Conservation (phyloP, 345 rosid species). For the Crucihimalaya himalaica region DNA sequence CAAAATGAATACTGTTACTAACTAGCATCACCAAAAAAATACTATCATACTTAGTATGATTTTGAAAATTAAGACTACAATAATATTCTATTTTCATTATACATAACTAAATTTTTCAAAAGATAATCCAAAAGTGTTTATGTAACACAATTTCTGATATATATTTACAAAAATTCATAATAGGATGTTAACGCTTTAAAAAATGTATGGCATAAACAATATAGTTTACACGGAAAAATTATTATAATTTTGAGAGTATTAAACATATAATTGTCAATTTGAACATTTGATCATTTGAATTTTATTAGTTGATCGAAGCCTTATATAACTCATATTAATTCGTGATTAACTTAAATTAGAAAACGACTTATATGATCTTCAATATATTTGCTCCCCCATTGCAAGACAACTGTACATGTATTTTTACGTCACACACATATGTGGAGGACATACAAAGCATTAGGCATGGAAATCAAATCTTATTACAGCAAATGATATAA, state of each 20-base stretch:
- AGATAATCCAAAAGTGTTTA: neutral
- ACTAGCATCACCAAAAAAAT: neutral
- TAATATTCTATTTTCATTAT: neutral
- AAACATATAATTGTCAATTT: neutral
- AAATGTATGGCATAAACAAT: neutral
- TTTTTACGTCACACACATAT: neutral
- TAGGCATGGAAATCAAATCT: constrained; percentile 8
- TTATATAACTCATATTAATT: constrained; percentile 13
- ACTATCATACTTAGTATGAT: neutral
- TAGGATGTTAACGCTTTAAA: neutral
- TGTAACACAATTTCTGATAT: neutral
- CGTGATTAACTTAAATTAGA: constrained; percentile 15
- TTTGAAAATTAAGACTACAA: neutral
- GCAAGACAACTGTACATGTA: constrained; percentile 26
- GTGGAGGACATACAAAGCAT: constrained; percentile 10
- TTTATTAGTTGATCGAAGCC: constrained; percentile 12
- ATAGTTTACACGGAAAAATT: neutral
- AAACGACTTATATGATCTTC: constrained; percentile 29
- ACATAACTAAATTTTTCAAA: neutral
- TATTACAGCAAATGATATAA: constrained; percentile 14
- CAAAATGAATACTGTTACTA: neutral
- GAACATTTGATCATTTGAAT: neutral
- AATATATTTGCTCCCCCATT: constrained; percentile 37
- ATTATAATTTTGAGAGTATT: no score
- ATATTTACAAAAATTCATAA: neutral